Percentiles rank a stretch among this genome's conserved stretches.
Evolutionary conservation across 305 asterid species (phyloP).

Genomic region (Fraxinus platypoda): DNA sequence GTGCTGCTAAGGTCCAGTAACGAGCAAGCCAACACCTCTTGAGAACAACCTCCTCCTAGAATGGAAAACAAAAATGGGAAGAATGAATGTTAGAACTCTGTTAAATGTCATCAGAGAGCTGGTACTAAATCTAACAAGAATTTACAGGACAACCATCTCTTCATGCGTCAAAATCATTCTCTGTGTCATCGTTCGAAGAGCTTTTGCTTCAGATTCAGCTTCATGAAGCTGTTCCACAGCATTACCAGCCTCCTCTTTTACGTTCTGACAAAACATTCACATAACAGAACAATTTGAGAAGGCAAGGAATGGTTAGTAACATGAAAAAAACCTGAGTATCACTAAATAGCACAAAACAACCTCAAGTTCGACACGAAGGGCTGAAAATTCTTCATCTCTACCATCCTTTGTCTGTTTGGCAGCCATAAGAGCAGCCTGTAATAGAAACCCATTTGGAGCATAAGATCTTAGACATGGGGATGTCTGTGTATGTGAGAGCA

Average conservation of each 20-base stretch:
- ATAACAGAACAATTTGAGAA: conserved; percentile 26
- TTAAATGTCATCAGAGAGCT: conserved; percentile 9
- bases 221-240: conserved; percentile 77
- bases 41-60: conserved; percentile 94
- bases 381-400: conserved; percentile 72
- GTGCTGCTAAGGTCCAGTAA: conserved; percentile 94
- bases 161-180: conserved; percentile 99
- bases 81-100: conserved; percentile 19
- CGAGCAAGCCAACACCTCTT: conserved; percentile 99
- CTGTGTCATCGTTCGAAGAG: conserved; percentile 88
- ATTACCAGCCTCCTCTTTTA: conserved; percentile 62
- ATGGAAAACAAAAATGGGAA: conserved; percentile 16
- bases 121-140: conserved; percentile 17
- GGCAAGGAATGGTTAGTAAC: conserved; percentile 17
- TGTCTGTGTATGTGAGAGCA: neutral
- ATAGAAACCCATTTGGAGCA: conserved; percentile 16
- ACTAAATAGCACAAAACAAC: conserved; percentile 38
- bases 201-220: conserved; percentile 93
- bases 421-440: conserved; percentile 91
- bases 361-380: conserved; percentile 78
- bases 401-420: conserved; percentile 73
- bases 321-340: conserved; percentile 7
- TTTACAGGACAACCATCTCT: conserved; percentile 74
- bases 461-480: conserved; percentile 8
- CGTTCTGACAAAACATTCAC: conserved; percentile 52